Conservation (phyloP, 148 eudicot genomes). For the Arbutus unedo region DNA sequence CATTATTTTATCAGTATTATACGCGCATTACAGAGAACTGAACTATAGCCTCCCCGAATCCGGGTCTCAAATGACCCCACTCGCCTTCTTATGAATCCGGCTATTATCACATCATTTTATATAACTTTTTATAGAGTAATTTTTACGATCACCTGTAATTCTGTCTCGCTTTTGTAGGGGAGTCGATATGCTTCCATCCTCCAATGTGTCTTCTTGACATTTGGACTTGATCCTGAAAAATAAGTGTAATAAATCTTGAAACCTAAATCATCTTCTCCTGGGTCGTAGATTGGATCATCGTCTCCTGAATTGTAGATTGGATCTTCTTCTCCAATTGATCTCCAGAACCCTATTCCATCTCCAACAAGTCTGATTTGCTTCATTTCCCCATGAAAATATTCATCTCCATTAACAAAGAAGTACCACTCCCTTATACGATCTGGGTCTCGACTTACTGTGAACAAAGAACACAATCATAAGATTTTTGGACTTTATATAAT, state of each 20-base stretch:
- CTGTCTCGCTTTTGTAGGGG: background rate
- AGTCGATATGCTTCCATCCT: background rate
- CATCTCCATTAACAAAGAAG: background rate
- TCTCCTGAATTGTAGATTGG: background rate
- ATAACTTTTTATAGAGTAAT: no score
- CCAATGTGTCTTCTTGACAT: background rate
- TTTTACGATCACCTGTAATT: constrained; percentile 1
- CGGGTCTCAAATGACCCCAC: no score
- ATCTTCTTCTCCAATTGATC: background rate
- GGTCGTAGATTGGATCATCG: no score
- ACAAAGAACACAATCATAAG: no score
- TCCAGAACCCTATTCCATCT: constrained; percentile 7
- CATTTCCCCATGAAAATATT: background rate
- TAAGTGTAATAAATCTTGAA: background rate
- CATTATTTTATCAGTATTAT: no score
- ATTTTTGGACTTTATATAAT: no score
- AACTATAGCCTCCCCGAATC: no score
- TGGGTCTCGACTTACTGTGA: background rate
- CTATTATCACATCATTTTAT: no score
- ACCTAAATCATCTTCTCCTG: background rate
- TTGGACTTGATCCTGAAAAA: background rate
- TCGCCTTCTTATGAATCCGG: no score
- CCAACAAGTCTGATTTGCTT: background rate
- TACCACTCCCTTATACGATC: background rate
- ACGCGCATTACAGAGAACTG: no score